phyloP scores from a whole-genome alignment of 2,329 filamentous ascomycete species.

The Ilyonectria robusta region DNA sequence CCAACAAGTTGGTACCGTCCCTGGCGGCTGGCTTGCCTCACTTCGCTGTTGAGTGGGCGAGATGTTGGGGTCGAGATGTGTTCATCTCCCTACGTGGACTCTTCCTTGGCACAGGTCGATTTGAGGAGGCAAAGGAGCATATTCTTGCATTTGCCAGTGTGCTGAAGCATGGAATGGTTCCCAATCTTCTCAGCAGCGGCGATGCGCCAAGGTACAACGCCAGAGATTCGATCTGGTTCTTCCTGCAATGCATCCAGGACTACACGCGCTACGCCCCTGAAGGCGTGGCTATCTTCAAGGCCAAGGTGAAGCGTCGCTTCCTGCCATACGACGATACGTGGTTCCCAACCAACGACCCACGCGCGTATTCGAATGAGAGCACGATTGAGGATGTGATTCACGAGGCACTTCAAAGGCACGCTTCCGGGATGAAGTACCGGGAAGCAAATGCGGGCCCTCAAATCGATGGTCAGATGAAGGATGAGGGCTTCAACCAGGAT shows the following conservation, averaged over 20 bases:
- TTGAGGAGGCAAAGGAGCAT: conserved; percentile 90
- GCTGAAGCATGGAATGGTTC: conserved; percentile 98
- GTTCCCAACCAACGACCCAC: conserved; percentile 85
- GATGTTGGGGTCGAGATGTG: conserved; percentile 97
- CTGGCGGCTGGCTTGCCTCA: conserved; percentile 94
- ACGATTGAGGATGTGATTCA: conserved; percentile 92
- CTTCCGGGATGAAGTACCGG: conserved; percentile 89
- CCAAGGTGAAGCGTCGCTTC: conserved; percentile 87
- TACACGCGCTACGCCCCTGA: conserved; percentile 87
- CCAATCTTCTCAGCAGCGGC: conserved; percentile 90
- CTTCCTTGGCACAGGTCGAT: conserved; percentile 91
- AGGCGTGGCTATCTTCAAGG: conserved; percentile 80
- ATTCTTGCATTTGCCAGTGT: conserved; percentile 96
- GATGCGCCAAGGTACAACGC: conserved; percentile 94
- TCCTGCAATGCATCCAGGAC: conserved; percentile 95
- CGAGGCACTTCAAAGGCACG: conserved; percentile 93
- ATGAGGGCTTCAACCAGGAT: conserved; percentile 92
- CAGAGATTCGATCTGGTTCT: conserved; percentile 97
- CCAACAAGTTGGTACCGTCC: conserved; percentile 85
- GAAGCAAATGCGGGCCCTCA: conserved; percentile 93
- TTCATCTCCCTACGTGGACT: conserved; percentile 96
- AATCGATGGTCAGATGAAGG: conserved; percentile 93
- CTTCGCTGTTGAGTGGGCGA: conserved; percentile 93
- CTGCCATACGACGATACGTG: conserved; percentile 96
- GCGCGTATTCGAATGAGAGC: conserved; percentile 88